These are phyloP conservation scores for Viridothelium virens DNA, from an alignment of 495 filamentous ascomycete species.

Conservation along the genomic window DNA sequence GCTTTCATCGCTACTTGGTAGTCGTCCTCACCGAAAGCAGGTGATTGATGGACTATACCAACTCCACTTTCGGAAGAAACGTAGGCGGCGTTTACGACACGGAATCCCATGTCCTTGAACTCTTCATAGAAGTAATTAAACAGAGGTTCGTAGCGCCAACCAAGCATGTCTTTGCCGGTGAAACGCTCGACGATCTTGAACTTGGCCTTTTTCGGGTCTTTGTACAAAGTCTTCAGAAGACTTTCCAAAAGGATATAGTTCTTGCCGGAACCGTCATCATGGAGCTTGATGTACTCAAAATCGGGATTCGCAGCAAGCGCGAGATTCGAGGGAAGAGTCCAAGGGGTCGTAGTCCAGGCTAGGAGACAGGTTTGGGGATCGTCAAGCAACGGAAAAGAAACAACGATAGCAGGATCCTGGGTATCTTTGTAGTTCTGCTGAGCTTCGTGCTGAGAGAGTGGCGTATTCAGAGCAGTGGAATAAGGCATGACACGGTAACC, in stretches of 20 bases:
- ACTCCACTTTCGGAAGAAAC: conserved; percentile 91
- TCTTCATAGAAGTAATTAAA: conserved; percentile 92
- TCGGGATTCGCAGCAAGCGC: conserved; percentile 77
- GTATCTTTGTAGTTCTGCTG: conserved; percentile 93
- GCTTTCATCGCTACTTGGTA: conserved; percentile 72
- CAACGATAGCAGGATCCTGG: conserved; percentile 85
- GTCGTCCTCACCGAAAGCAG: conserved; percentile 95
- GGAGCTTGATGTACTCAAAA: conserved; percentile 90
- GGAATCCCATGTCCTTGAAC: conserved; percentile 83
- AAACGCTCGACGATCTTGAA: conserved; percentile 77
- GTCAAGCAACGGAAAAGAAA: conserved; percentile 77
- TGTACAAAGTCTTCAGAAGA: conserved; percentile 78
- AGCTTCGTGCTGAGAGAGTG: conserved; percentile 88
- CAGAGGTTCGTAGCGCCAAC: conserved; percentile 85
- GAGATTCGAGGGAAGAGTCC: conserved; percentile 84
- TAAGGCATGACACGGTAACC: conserved; percentile 92
- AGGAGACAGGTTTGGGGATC: conserved; percentile 59
- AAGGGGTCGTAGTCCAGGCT: conserved; percentile 94
- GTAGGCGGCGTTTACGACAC: conserved; percentile 77
- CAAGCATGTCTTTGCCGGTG: conserved; percentile 80
- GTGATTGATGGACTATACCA: conserved; percentile 91
- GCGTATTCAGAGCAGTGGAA: conserved; percentile 82
- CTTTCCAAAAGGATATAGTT: conserved; percentile 85
- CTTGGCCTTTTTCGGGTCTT: conserved; percentile 95
- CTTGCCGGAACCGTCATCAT: conserved; percentile 70